Percentiles rank a stretch among this genome's conserved stretches.
Conservation (phyloP, 805 yeast genomes). For the Torulaspora franciscae region DNA sequence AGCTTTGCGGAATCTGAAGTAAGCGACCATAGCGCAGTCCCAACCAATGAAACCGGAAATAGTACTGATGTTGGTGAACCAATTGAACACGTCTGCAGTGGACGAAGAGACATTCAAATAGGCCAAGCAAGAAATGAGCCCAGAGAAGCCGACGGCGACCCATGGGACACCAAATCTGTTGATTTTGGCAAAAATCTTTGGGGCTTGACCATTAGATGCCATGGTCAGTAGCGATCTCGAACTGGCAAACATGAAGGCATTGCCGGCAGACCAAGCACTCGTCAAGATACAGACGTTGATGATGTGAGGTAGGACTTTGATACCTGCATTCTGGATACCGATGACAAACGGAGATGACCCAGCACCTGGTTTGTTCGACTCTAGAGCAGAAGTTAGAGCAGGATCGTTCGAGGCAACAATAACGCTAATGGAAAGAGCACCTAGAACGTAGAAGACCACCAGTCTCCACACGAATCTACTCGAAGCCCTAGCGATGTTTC, state of each 20-base stretch:
- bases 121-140: constrained; percentile 41
- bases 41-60: constrained; percentile 64
- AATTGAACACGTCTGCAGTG: constrained; percentile 51
- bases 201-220: constrained; percentile 50
- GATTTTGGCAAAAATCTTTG: constrained; percentile 43
- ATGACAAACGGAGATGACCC: constrained; percentile 64
- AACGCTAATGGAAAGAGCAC: constrained; percentile 55
- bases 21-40: constrained; percentile 50
- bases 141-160: constrained; percentile 27
- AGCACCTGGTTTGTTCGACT: constrained; percentile 51
- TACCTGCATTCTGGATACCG: constrained; percentile 60
- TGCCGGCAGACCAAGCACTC: constrained; percentile 49
- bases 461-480: constrained; percentile 57
- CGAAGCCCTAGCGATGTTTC: constrained; percentile 58
- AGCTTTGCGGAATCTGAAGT: constrained; percentile 62
- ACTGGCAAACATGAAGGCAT: constrained; percentile 51
- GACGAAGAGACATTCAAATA: constrained; percentile 52
- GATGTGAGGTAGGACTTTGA: constrained; percentile 54
- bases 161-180: constrained; percentile 55
- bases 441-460: constrained; percentile 53
- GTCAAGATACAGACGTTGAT: constrained; percentile 58
- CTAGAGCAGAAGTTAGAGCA: constrained; percentile 43
- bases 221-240: constrained; percentile 44
- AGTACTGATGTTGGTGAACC: constrained; percentile 63
- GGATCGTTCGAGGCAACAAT: constrained; percentile 52